Base-by-base conservation (phyloP, 345 rosid genomes). In the Mallotus nudiflorus region DNA sequence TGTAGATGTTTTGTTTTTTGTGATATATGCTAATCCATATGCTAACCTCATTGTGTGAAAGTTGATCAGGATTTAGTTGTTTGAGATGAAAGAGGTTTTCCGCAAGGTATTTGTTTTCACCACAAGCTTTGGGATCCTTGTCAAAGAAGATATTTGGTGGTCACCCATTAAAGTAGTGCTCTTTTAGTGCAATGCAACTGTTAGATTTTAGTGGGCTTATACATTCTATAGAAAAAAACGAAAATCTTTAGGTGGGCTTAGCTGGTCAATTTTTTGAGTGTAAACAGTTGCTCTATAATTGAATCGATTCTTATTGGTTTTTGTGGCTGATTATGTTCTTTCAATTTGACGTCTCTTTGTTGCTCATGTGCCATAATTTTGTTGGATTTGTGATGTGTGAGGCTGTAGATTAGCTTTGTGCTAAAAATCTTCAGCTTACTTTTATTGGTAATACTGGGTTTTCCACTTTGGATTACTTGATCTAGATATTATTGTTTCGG, bases 1-100 rank as follows among this genome's bases (percentile, higher is more conserved):
- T 44, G 20, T 40, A 16, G n/a, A n/a, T n/a, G n/a, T n/a, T n/a
- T n/a, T 56, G 20, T 25, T 20, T 46, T 45, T 51, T 31, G 15
- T 45, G 24, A 45, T 63, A 8, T 55, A 20, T 46, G 10, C 10
- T 22, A 24, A 60, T 28, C 53, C 2, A 60, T 45, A 22, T 68
- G 67, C 83, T 76, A 77, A 77, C 73, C 24, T 31, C 57, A 65
- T 50, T 73, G 50, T 73, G 73, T 76, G 62, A 31, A 60, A 77
- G 81, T 20, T 80, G 78, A 66, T 73, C 83, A 73, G 80, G 76
- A 42, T 67, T 69, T 69, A 52, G 65, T 55, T 66, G 75, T 62
- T 66, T 76, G 80, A 48, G 75, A 62, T 69, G 77, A 51, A 71
- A 60, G 37, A 70, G 40, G 62, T 57, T 66, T 55, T 27, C 56